phyloP scores from a whole-genome alignment of 768 basidiomycete genomes.

The Xerocomus spinulosus region DNA sequence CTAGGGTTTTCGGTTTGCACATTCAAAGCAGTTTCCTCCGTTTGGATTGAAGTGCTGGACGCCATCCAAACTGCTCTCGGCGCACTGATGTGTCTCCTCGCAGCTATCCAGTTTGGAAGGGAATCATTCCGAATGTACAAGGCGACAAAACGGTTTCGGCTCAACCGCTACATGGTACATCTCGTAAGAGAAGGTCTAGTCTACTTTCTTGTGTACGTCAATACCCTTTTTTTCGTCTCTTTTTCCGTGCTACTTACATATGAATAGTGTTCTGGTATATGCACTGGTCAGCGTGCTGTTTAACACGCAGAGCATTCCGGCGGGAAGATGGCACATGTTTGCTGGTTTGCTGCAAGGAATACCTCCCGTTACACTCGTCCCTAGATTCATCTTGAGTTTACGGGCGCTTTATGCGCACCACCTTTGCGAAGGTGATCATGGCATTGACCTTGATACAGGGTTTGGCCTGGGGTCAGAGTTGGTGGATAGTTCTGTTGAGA shows the following conservation, averaged over 20 bases:
- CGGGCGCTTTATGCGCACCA: not conserved
- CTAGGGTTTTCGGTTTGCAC: not conserved
- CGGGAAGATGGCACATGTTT: not conserved
- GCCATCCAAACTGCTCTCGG: not conserved
- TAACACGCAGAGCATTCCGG: not conserved
- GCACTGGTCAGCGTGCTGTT: not conserved
- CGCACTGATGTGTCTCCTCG: not conserved
- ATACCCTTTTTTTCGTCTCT: not conserved
- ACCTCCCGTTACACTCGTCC: not conserved
- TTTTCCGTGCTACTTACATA: not conserved
- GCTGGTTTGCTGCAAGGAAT: not conserved
- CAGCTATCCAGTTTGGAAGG: not conserved
- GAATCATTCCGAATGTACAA: not conserved
- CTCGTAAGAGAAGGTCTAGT: not conserved
- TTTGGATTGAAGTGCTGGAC: not conserved
- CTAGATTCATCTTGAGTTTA: not conserved
- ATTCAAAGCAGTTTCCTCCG: not conserved
- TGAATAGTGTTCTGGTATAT: not conserved
- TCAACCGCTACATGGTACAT: not conserved
- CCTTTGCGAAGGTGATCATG: not conserved
- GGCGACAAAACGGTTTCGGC: not conserved
- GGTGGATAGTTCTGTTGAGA: not conserved
- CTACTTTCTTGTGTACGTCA: not conserved
- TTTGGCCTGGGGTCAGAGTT: not conserved
- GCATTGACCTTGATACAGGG: not conserved